Percentiles rank a stretch among this genome's conserved stretches.
These are phyloP conservation scores for Magnolia changhungtana DNA, from an alignment of 164 flowering plant species.

Conservation along the genomic window DNA sequence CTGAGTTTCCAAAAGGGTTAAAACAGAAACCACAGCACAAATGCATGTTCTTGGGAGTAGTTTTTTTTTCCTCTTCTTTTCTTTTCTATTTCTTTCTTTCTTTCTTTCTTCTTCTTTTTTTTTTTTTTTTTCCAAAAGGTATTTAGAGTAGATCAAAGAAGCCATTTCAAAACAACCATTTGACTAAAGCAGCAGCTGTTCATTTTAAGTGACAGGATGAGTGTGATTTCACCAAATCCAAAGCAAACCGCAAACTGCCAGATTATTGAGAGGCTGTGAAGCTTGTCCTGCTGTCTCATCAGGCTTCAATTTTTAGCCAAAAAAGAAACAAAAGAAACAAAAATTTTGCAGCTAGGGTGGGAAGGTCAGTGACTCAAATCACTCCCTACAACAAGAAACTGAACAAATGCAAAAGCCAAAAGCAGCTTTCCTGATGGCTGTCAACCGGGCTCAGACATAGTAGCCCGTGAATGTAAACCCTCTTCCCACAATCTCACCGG, in stretches of 20 bases:
- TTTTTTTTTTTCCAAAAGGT: background rate
- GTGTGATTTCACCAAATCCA: background rate
- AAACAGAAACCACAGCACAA: too few relatives aligned
- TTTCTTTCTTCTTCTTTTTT: background rate
- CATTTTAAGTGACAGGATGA: background rate
- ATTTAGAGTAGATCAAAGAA: too few relatives aligned
- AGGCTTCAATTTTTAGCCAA: background rate
- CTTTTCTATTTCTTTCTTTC: too few relatives aligned
- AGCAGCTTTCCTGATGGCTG: background rate
- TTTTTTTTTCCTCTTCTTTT: too few relatives aligned
- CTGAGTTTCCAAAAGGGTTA: too few relatives aligned
- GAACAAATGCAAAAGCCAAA: background rate
- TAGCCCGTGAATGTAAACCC: slow-evolving; percentile 25
- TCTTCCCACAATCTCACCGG: slow-evolving; percentile 22
- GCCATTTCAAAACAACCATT: too few relatives aligned
- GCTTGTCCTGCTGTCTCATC: background rate
- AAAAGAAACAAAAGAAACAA: background rate
- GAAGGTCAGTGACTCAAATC: slow-evolving; percentile 4
- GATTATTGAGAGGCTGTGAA: background rate
- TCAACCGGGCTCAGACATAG: slow-evolving; percentile 8
- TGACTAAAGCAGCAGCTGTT: background rate
- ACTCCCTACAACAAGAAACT: slow-evolving; percentile 2
- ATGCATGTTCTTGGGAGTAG: too few relatives aligned
- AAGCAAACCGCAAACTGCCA: background rate
- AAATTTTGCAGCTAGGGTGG: slow-evolving; percentile 5